These are phyloP conservation scores for Fragaria vesca DNA, from an alignment of 306 rosid genomes.

Conservation along the genomic window DNA sequence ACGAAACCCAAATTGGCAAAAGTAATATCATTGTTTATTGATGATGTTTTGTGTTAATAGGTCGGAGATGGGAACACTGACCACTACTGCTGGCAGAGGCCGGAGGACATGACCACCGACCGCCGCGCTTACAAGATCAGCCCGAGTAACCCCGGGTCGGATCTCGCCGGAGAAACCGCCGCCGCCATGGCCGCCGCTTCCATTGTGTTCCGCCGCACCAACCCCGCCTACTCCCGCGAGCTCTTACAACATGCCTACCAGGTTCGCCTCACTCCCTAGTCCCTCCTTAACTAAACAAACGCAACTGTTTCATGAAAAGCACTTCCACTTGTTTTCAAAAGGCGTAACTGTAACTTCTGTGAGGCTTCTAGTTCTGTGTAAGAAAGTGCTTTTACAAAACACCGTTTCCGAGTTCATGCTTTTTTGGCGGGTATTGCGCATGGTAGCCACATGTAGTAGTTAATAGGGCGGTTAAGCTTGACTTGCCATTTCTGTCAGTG, in stretches of 20 bases:
- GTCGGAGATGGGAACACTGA: slow-evolving; percentile 97
- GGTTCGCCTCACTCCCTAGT: slow-evolving; percentile 37
- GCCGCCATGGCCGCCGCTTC: slow-evolving; percentile 99
- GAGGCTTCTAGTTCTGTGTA: not conserved
- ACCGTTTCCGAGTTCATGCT: not conserved
- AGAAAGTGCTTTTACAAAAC: not conserved
- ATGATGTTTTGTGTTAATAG: slow-evolving; percentile 34
- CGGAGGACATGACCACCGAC: slow-evolving; percentile 99
- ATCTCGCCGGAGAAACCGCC: slow-evolving; percentile 97
- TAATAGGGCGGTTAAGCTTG: not conserved
- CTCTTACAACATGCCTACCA: slow-evolving; percentile 81
- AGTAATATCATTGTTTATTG: not conserved
- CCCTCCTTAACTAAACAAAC: not conserved
- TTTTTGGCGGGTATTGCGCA: slow-evolving; percentile 6
- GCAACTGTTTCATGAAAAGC: not conserved
- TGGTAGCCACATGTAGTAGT: slow-evolving; percentile 1
- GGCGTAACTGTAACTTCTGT: not conserved
- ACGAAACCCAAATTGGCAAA: not conserved
- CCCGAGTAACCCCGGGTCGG: slow-evolving; percentile 94
- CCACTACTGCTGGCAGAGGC: slow-evolving; percentile 99
- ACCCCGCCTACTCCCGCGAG: slow-evolving; percentile 68
- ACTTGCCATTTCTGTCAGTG: not conserved
- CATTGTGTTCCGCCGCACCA: slow-evolving; percentile 77
- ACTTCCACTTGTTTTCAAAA: not conserved
- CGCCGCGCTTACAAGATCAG: slow-evolving; percentile 84